phyloP scores from a whole-genome alignment of 2,329 filamentous ascomycete genomes.

The Purpureocillium takamizusanense region DNA sequence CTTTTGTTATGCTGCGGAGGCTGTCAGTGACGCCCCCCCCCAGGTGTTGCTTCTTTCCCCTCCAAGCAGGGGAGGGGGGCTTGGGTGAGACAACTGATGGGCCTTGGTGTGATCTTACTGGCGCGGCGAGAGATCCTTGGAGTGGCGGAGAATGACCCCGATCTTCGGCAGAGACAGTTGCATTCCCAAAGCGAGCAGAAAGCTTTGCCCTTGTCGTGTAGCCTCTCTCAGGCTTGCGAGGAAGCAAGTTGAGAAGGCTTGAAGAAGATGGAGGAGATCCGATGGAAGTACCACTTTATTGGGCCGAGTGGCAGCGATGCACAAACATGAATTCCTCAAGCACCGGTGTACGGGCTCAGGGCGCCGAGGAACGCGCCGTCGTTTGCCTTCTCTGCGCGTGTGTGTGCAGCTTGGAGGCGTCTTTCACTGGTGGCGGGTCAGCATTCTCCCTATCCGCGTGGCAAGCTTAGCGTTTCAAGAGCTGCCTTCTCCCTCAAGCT shows the following conservation, averaged over 20 bases:
- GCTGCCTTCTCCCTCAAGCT: no score
- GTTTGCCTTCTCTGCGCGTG: background rate
- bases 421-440: constrained; percentile 1
- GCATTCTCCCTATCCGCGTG: constrained; percentile 5
- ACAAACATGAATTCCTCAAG: no score
- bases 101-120: constrained; percentile 21
- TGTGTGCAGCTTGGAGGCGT: constrained; percentile 7
- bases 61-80: constrained; percentile 16
- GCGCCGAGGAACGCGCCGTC: constrained; percentile 10
- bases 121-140: constrained; percentile 19
- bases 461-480: background rate
- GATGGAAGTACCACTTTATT: constrained; percentile 12
- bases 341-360: no score
- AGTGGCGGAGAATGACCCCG: constrained; percentile 22
- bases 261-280: constrained; percentile 10
- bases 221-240: constrained; percentile 13
- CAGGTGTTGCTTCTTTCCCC: constrained; percentile 22
- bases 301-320: background rate
- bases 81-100: constrained; percentile 25
- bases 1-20: constrained; percentile 19
- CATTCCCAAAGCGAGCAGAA: constrained; percentile 24
- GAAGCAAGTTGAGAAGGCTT: constrained; percentile 11
- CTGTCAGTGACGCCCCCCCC: constrained; percentile 21
- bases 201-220: constrained; percentile 13
- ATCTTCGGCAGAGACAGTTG: constrained; percentile 27